Conservation (phyloP, 192 early-diverging fungal species). For the Umbelopsis sp. region DNA sequence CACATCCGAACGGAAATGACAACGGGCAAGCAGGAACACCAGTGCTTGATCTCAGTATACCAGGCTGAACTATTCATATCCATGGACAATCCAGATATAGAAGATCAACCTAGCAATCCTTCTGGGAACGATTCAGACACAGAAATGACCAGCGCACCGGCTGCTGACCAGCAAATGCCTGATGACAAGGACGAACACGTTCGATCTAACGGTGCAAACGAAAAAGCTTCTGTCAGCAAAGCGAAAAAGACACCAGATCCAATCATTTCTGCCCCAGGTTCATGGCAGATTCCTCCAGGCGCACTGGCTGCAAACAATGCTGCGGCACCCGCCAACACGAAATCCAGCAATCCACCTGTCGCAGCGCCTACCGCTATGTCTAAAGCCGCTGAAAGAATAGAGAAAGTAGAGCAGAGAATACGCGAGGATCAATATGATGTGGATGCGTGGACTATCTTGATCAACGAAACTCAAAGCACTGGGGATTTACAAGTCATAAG, state of each 20-base stretch:
- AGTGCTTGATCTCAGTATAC: background rate
- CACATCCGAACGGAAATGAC: no score
- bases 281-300: slow-evolving; percentile 50
- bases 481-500: slow-evolving; percentile 60
- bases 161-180: background rate
- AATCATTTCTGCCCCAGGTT: slow-evolving; percentile 37
- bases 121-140: background rate
- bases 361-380: background rate
- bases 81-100: slow-evolving; percentile 3
- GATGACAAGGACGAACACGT: background rate
- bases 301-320: slow-evolving; percentile 30
- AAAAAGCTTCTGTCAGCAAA: background rate
- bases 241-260: slow-evolving; percentile 11
- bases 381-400: slow-evolving; percentile 45
- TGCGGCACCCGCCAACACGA: background rate
- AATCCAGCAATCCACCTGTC: background rate
- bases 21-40: no score
- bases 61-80: background rate
- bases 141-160: background rate
- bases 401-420: slow-evolving; percentile 56
- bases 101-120: background rate
- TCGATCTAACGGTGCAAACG: no score
- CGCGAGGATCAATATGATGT: slow-evolving; percentile 59
- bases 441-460: slow-evolving; percentile 67
- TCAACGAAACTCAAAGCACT: slow-evolving; percentile 61